phyloP scores from a whole-genome alignment of 108 stramenopile genomes.

The Nitzschia palea region DNA sequence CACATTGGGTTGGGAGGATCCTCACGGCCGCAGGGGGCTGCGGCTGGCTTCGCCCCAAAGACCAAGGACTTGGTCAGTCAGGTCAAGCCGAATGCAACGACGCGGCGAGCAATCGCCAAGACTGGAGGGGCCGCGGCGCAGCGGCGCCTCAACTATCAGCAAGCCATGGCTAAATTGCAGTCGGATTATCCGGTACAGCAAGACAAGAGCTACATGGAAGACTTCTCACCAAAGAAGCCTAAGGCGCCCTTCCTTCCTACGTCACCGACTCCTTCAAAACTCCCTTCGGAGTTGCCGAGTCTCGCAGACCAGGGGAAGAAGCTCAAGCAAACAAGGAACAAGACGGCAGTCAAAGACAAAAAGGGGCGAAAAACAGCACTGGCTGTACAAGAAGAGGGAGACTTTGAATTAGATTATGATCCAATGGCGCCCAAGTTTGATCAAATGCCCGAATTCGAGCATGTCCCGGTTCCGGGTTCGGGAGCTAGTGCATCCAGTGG shows the following conservation, averaged over 20 bases:
- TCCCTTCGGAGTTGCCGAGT: constrained; percentile 22
- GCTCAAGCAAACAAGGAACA: constrained; percentile 2
- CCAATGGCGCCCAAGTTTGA: constrained; percentile 22
- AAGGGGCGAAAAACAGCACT: constrained; percentile 12
- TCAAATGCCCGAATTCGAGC: constrained; percentile 1
- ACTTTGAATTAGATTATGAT: constrained; percentile 7
- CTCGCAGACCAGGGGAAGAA: constrained; percentile 25
- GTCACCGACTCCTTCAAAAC: constrained; percentile 13
- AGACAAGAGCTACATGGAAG: constrained; percentile 15
- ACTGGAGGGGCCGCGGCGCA: constrained; percentile 51
- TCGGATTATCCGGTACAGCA: constrained; percentile 1
- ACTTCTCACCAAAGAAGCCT: constrained; percentile 26
- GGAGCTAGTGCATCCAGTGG: not conserved
- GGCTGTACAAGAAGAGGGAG: constrained; percentile 17
- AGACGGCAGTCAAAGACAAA: constrained; percentile 11
- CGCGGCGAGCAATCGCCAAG: constrained; percentile 23
- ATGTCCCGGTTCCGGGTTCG: not conserved
- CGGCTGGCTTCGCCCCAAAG: constrained; percentile 25
- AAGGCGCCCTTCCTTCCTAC: constrained; percentile 2
- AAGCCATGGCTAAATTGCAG: constrained; percentile 46
- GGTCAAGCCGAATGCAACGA: constrained; percentile 13
- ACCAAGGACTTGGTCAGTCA: constrained; percentile 37
- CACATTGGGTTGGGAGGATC: constrained; percentile 21
- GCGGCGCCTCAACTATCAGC: constrained; percentile 48
- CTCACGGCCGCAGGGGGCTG: constrained; percentile 16